phyloP scores from a whole-genome alignment of 1,139 yeast species.

The Hanseniaspora gamundiae region DNA sequence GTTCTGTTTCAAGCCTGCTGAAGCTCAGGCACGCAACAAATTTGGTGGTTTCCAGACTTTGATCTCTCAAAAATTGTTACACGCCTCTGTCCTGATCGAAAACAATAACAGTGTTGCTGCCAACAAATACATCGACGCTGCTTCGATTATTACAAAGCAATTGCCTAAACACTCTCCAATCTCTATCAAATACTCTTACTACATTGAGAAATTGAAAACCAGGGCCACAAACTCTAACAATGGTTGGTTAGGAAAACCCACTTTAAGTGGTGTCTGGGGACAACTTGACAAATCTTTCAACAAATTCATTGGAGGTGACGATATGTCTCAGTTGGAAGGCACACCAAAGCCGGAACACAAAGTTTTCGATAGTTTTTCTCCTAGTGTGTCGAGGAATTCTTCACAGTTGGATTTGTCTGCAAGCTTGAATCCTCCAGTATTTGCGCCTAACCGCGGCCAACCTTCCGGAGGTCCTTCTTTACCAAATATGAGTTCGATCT shows the following conservation, averaged over 20 bases:
- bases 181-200: constrained; percentile 13
- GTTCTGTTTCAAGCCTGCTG: constrained; percentile 26
- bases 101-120: constrained; percentile 18
- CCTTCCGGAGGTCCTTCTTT: background rate
- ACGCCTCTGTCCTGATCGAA: constrained; percentile 21
- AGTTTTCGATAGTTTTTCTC: constrained; percentile 64
- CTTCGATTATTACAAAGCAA: constrained; percentile 13
- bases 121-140: constrained; percentile 20
- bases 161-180: constrained; percentile 16
- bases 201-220: constrained; percentile 16
- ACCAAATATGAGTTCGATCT: background rate
- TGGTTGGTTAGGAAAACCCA: constrained; percentile 49
- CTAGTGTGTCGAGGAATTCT: constrained; percentile 33
- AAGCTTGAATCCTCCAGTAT: background rate
- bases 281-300: constrained; percentile 55
- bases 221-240: constrained; percentile 16
- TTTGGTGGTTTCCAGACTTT: constrained; percentile 15
- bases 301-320: constrained; percentile 81
- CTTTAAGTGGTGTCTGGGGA: constrained; percentile 69
- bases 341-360: constrained; percentile 29
- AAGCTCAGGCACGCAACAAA: constrained; percentile 11
- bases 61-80: constrained; percentile 19
- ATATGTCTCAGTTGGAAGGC: constrained; percentile 17
- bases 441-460: background rate
- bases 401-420: constrained; percentile 18